These are phyloP conservation scores for Termitomyces sp. DNA, from an alignment of 768 basidiomycete species.

Conservation along the genomic window DNA sequence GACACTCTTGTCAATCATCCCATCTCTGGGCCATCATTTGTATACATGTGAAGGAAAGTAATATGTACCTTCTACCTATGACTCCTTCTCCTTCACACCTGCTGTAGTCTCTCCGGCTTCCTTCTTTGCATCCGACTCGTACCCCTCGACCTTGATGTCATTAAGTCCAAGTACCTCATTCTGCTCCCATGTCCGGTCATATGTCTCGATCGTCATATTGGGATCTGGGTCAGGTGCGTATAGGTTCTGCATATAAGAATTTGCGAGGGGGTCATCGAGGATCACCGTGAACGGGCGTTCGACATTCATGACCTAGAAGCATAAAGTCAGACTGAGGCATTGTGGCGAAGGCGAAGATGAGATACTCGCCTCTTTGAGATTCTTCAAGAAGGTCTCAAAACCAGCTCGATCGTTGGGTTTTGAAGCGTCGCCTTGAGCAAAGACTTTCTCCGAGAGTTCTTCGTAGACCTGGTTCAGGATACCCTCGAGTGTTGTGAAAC, in stretches of 20 bases:
- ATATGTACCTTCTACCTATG: not conserved
- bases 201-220: constrained; percentile 78
- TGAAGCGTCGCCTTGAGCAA: constrained; percentile 63
- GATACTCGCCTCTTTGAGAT: constrained; percentile 62
- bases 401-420: constrained; percentile 39
- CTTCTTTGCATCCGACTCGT: constrained; percentile 34
- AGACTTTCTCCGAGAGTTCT: constrained; percentile 85
- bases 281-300: constrained; percentile 84
- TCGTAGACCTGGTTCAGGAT: constrained; percentile 93
- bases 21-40: too few relatives aligned
- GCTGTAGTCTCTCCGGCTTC: not conserved
- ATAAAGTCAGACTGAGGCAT: not conserved
- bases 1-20: too few relatives aligned
- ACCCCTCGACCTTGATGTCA: constrained; percentile 80
- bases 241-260: constrained; percentile 94
- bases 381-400: constrained; percentile 74
- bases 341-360: not conserved
- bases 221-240: constrained; percentile 97
- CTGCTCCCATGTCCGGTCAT: constrained; percentile 84
- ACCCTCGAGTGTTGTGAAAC: constrained; percentile 97
- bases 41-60: too few relatives aligned
- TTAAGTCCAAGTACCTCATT: constrained; percentile 94
- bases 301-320: constrained; percentile 67
- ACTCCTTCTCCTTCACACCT: not conserved
- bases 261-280: constrained; percentile 91